A percentile compares a stretch with the other conserved stretches of the same genome.
These are phyloP conservation scores for Lentinula novae-zelandiae DNA, from an alignment of 1,284 basidiomycete genomes.

Conservation along the genomic window DNA sequence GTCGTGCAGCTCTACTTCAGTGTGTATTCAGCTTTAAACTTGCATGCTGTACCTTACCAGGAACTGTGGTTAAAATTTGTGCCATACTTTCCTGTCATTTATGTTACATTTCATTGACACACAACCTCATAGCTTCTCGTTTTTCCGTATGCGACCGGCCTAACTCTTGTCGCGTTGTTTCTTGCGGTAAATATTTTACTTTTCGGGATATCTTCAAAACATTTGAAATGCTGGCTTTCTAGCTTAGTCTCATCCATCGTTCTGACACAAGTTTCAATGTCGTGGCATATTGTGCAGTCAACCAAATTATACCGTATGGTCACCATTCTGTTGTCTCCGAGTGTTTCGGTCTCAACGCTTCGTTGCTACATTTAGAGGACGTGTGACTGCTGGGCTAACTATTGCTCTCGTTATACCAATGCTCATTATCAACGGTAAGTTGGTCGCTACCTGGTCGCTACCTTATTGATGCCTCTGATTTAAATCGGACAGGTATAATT, in stretches of 20 bases:
- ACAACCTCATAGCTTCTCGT: neutral
- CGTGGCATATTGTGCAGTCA: neutral
- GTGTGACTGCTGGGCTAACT: constrained; percentile 3
- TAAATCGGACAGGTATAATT: neutral
- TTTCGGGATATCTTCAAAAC: neutral
- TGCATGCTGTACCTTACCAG: neutral
- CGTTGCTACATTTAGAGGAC: neutral
- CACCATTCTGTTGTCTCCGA: neutral
- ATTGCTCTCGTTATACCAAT: constrained; percentile 1
- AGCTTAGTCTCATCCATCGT: neutral
- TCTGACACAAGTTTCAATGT: neutral
- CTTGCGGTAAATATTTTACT: neutral
- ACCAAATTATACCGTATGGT: constrained; percentile 4
- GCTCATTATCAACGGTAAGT: constrained; percentile 1
- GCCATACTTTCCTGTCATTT: neutral
- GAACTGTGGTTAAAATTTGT: neutral
- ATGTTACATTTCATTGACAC: neutral
- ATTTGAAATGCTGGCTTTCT: neutral
- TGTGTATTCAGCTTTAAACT: neutral
- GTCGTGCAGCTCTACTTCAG: neutral
- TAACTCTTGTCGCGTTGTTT: neutral
- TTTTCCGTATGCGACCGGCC: neutral
- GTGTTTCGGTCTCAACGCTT: neutral
- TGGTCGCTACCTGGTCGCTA: too few relatives aligned
- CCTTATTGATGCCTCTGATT: neutral